Base-by-base conservation (phyloP, 108 stramenopile genomes). In the Cyclotella kingstonii region DNA sequence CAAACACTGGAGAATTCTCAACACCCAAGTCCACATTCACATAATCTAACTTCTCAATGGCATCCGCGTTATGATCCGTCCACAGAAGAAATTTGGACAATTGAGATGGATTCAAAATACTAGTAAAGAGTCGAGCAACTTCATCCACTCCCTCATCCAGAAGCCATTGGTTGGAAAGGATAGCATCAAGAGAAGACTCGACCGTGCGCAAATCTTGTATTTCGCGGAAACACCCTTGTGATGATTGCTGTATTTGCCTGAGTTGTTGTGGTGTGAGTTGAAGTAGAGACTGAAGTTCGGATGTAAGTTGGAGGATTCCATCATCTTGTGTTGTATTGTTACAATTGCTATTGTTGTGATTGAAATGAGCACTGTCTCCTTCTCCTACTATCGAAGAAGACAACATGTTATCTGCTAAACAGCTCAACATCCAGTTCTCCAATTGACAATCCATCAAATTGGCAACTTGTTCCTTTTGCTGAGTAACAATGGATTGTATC, bases 41-140 rank as follows among this genome's bases (percentile, higher is more conserved):
- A 55, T 81, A 83, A 59, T 94, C 89, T 23, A 94, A 55, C 57
- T 85, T 80, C 54, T 94, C 92, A 35, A 94, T 83, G 15, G 85
- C 77, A 55, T 94, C 92, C 35, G 78, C 80, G 77, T 94, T 94
- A 60, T 83, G 67, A 71, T 94, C 92, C 5, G 84, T 74, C 92
- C 92, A 94, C 26, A 90, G 63, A 28, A 94, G 57, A 62, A 94
- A 87, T 60, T 94, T 94, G 36, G 83, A 84, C 12, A 88, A 45
- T 70, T 94, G 92, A 39, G 86, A 84, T 39, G 86, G 81, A 80
- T 94, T 87, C 59, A 94, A 60, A 54, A 94, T 89, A 18, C 65
- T 52, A 22, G 81, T 88, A 59, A 93, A 86, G 53, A 87, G 88
- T 53, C 80, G 66, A 1, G 86, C 76, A 25, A 87, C 76, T 25